Base-by-base conservation (phyloP, 768 basidiomycete species). In the Mycena sanguinolenta region DNA sequence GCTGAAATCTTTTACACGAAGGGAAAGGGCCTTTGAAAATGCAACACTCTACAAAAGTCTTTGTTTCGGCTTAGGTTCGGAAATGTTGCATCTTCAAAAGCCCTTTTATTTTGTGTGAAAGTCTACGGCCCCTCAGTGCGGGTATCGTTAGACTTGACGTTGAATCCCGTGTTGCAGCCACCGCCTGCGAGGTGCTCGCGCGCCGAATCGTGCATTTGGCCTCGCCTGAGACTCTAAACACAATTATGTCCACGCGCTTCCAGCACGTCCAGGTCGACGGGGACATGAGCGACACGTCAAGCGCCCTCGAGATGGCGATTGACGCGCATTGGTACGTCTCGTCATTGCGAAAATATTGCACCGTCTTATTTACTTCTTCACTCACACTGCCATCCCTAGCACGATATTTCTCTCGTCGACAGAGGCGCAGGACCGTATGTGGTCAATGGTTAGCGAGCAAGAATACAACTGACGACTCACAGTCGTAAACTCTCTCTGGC, bases 261-360 rank as follows among this genome's bases (percentile, higher is more conserved):
- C 86, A 87, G 67, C 90, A 93, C 75, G 80, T 83, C 46, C 91
- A 95, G 77, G 76, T 84, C 39, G 94, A 97, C 76, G 95, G 93
- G 0, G 94, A 94, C 65, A 80, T 83, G 54, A 94, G 93, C 68
- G 91, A 91, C 50, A 87, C 90, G 74, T 84, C 89, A 6, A 95
- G 93, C 75, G 92, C 93, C 10, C 83, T 98, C 50, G 97, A 98
- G 78, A 83, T 91, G 79, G 96, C 97, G n/a, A 94, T 97, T 70
- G 97, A 98, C 79, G 89, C 94, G 63, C 90, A 95, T 74, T 95
- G 95, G 95, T 95, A 75, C 25, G 72, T 44, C 76, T 17, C 25
- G 14, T 5, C 39, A 39, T 39, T 12, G 16, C 9, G 3, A 39
- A 39, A 34, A 10, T 34, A 10, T 39, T 39, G 39, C 39, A 39